Base-by-base conservation (phyloP, 176 grass and related monocot genomes). In the Elaeis guineensis region DNA sequence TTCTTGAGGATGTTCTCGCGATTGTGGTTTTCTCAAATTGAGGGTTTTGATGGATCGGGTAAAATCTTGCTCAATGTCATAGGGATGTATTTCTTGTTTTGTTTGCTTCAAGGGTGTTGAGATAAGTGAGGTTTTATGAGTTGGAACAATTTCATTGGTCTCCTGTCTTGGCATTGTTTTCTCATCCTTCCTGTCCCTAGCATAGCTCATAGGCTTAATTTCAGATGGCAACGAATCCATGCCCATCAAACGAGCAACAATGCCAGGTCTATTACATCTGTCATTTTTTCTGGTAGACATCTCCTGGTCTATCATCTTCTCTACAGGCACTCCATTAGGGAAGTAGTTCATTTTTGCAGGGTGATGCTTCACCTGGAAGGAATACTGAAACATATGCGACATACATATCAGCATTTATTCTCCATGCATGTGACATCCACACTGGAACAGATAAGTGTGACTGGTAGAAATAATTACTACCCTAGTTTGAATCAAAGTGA, bases 1-100 rank as follows among this genome's bases (percentile, higher is more conserved):
- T 67, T 98, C 94, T 74, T 98, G 94, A 9, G 94, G 94, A 64
- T 98, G 94, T 67, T 98, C 85, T 22, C 94, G 77, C 5, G 81
- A 62, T 18, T 62, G 63, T 58, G 57, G 84, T 55, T 90, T 96
- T 15, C 21, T 39, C 66, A 76, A 68, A 23, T 79, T 60, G 5
- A 22, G 51, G 52, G 15, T 44, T 18, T 7, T 39, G 17, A 14
- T 21, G n/a, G 32, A 52, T 19, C 7, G 51, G 20, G 26, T 26
- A 19, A 55, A 55, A 57, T 44, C 65, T 68, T 19, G 17, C 51
- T 68, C 50, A 9, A 22, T n/a, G 17, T 55, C 24, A 55, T 17
- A 63, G 51, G 70, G 18, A 55, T 15, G 19, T 21, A 54, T n/a
- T 16, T 52, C 69, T 50, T 6, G 26, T 8, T 72, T 63, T 6